These are phyloP conservation scores for Chrysoporthe austroafricana DNA, from an alignment of 2,329 filamentous ascomycete species.

Conservation along the genomic window DNA sequence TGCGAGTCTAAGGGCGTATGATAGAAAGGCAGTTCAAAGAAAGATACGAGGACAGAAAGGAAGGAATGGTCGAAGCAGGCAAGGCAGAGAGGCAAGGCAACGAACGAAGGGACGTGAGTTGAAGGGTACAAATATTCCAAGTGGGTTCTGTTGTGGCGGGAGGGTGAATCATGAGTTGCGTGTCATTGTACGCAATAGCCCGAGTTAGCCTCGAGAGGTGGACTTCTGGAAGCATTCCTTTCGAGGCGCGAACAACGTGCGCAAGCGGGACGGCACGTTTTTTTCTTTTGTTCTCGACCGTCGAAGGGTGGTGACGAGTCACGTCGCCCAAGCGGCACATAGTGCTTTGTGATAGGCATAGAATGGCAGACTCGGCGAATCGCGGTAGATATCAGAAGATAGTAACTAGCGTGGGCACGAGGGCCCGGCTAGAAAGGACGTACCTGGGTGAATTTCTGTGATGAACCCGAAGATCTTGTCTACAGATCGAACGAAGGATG, in stretches of 20 bases:
- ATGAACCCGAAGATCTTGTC: slow-evolving; percentile 1
- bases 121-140: slow-evolving; percentile 5
- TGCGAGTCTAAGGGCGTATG: background rate
- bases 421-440: background rate
- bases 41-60: background rate
- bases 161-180: slow-evolving; percentile 16
- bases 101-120: slow-evolving; percentile 7
- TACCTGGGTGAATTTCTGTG: slow-evolving; percentile 13
- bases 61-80: too few relatives aligned
- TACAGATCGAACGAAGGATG: slow-evolving; percentile 17
- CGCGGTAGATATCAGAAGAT: background rate
- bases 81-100: background rate
- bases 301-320: background rate
- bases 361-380: background rate
- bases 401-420: background rate
- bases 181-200: slow-evolving; percentile 5
- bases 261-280: background rate
- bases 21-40: background rate
- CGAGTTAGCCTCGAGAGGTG: background rate
- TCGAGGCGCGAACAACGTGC: background rate
- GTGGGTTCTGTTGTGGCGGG: slow-evolving; percentile 16
- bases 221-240: slow-evolving; percentile 15
- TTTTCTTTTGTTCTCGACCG: background rate
- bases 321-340: background rate
- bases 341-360: background rate